These are phyloP conservation scores for Miamiensis avidus DNA, from an alignment of 169 alveolate genomes.

Conservation along the genomic window DNA sequence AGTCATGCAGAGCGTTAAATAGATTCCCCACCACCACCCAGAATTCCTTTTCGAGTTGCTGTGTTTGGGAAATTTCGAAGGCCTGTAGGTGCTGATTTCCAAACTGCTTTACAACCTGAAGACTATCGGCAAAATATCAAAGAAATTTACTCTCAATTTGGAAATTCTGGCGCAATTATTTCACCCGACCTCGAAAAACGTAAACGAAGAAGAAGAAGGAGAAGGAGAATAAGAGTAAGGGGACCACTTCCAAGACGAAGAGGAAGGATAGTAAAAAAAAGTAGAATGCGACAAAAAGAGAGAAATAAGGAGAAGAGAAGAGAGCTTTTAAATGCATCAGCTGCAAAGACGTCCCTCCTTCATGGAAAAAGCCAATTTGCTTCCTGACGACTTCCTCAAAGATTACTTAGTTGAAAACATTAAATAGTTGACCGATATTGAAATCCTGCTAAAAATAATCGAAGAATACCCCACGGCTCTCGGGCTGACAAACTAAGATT, in stretches of 20 bases:
- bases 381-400: too few species aligned
- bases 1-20: neutral
- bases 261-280: neutral
- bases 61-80: slow-evolving; percentile 8
- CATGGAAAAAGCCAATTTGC: too few species aligned
- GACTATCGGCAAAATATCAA: neutral
- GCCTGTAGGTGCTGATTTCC: neutral
- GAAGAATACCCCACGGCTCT: neutral
- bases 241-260: neutral
- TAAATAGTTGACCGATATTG: neutral
- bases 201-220: neutral
- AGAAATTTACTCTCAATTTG: slow-evolving; percentile 6
- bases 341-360: too few species aligned
- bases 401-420: too few species aligned
- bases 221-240: neutral
- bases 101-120: slow-evolving; percentile 1
- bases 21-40: slow-evolving; percentile 17
- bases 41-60: slow-evolving; percentile 10
- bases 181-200: neutral
- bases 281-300: neutral
- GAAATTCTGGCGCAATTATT: neutral
- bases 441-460: neutral
- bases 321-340: too few species aligned
- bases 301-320: neutral
- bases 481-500: neutral